Evolutionary conservation across 768 basidiomycete genomes (phyloP), one percentile per base, ranked within the genome.

Genomic region (Megacollybia marginata): DNA sequence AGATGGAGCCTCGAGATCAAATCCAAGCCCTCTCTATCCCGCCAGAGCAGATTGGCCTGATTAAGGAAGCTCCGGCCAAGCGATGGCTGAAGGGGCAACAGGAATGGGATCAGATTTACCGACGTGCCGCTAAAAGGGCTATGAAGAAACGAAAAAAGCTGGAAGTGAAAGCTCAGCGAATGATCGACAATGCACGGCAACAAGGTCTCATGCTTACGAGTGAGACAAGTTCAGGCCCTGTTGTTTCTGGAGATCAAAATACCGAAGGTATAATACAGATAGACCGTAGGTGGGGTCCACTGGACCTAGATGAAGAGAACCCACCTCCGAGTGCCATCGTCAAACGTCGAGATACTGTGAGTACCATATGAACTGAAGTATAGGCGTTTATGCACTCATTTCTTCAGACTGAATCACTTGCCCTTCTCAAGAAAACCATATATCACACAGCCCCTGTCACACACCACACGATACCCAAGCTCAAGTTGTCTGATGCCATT

Each of bases 261-360:
- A 40, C 53, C 52, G 56, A 55, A 28, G 67, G 68, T 1, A 51
- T 57, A 11, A 72, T 73, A 33, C 69, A 74, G 54, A 50, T 55
- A 15, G 69, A 72, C 33, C 61, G 72, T 32, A 62, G 76, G 23
- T 75, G 71, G 75, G 79, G 79, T 0, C 80, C 79, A 1, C 59
- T 82, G 31, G 80, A 82, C 58, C 61, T 89, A 23, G 75, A 75
- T 12, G 77, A 76, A 5, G 89, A 92, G 66, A 65, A 62, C 3
- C 88, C 87, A 1, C 86, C 88, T 9, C 76, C 84, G 2, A 80
- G 74, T 34, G 83, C 85, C 2, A 86, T 91, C 48, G 85, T 82
- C 8, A 80, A 75, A 10, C 69, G 88, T 38, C 67, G 77, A 42
- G 86, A 92, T 55, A 88, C 85, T 31, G 82, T 76, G 48, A 48